phyloP scores from a whole-genome alignment of 306 rosid species.

The Pterocarpus macrocarpus region DNA sequence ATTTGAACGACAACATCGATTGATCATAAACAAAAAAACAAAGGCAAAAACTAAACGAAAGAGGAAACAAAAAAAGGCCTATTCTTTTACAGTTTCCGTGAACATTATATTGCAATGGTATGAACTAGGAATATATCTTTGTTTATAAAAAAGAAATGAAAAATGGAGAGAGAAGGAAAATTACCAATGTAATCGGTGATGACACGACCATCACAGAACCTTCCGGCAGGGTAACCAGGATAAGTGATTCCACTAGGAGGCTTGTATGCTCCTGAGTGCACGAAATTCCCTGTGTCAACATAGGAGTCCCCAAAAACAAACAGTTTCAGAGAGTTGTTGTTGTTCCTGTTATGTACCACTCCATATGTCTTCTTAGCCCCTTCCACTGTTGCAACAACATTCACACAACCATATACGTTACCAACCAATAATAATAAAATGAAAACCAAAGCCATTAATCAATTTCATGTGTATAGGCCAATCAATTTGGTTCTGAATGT shows the following conservation, averaged over 20 bases:
- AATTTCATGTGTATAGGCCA: too few species aligned
- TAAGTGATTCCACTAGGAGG: constrained; percentile 60
- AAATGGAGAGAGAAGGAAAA: not conserved
- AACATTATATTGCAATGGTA: too few species aligned
- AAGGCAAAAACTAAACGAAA: too few species aligned
- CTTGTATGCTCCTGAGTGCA: constrained; percentile 44
- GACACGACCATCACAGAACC: constrained; percentile 65
- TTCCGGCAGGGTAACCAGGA: constrained; percentile 67
- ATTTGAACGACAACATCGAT: too few species aligned
- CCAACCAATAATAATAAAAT: too few species aligned
- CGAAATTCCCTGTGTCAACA: constrained; percentile 63
- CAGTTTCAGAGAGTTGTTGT: constrained; percentile 24
- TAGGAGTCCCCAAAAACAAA: constrained; percentile 72
- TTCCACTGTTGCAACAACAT: constrained; percentile 28
- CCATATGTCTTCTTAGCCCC: constrained; percentile 36
- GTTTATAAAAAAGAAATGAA: not conserved
- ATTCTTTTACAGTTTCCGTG: too few species aligned
- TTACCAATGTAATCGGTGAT: constrained; percentile 70
- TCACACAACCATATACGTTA: too few species aligned
- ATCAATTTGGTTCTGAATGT: not conserved
- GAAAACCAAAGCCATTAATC: not conserved
- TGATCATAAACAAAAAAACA: too few species aligned
- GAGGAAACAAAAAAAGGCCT: too few species aligned
- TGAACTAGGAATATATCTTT: too few species aligned
- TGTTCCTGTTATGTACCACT: not conserved